Conservation (phyloP, 345 rosid species). For the Linum tenue region DNA sequence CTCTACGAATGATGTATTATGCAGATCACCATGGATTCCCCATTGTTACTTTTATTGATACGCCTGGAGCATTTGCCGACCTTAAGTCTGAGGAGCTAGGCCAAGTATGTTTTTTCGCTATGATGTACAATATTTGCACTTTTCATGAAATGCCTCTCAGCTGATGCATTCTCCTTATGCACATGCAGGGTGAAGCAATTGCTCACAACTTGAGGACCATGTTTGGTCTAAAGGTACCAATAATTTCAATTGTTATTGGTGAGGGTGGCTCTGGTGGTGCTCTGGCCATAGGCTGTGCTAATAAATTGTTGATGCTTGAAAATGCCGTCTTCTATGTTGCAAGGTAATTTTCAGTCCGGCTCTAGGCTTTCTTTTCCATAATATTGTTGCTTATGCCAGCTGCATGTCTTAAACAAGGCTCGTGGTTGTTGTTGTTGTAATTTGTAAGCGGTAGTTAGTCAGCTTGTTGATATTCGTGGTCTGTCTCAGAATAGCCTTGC, state of each 20-base stretch:
- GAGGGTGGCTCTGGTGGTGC: constrained; percentile 99
- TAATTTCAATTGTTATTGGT: constrained; percentile 84
- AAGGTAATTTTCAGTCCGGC: constrained; percentile 40
- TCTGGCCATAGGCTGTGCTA: constrained; percentile 92
- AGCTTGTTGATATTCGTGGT: not conserved
- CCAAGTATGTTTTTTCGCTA: constrained; percentile 35
- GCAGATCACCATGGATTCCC: constrained; percentile 86
- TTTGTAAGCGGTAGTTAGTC: not conserved
- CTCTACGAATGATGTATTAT: constrained; percentile 75
- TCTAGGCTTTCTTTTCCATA: not conserved
- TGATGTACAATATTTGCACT: constrained; percentile 5
- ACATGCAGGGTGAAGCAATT: constrained; percentile 87
- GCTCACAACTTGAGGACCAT: constrained; percentile 89
- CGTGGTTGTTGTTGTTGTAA: not conserved
- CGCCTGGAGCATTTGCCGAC: constrained; percentile 81
- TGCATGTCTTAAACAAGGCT: not conserved
- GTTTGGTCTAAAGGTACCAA: constrained; percentile 94
- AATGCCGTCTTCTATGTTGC: constrained; percentile 95
- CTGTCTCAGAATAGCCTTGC: not conserved
- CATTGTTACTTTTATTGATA: constrained; percentile 69
- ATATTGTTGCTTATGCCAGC: not conserved
- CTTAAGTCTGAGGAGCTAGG: constrained; percentile 70
- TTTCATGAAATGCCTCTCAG: constrained; percentile 12
- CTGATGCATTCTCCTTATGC: constrained; percentile 16
- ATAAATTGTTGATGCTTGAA: constrained; percentile 89